These are phyloP conservation scores for Cornus suecica DNA, from an alignment of 148 eudicot genomes.

Conservation along the genomic window DNA sequence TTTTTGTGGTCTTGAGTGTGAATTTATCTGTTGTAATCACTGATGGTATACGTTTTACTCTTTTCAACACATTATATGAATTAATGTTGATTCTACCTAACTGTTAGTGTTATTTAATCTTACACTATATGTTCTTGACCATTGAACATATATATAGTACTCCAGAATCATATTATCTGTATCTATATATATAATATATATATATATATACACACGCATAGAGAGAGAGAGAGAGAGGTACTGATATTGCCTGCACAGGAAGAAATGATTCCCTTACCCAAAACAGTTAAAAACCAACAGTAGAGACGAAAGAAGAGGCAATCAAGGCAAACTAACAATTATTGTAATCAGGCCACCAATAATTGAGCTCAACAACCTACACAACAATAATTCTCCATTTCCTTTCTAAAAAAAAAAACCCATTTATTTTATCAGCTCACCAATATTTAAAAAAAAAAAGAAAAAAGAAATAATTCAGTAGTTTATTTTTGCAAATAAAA, in stretches of 20 bases:
- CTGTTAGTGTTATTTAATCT: too few species aligned
- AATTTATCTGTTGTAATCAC: too few species aligned
- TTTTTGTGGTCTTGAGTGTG: too few species aligned
- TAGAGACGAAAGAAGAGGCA: background rate
- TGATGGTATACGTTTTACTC: too few species aligned
- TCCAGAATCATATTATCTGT: too few species aligned
- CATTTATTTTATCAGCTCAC: background rate
- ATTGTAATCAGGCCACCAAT: conserved; percentile 8
- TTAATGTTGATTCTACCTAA: too few species aligned
- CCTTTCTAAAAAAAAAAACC: conserved; percentile 1
- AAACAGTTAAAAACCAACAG: conserved; percentile 2
- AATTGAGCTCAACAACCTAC: conserved; percentile 13
- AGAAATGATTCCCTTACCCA: background rate
- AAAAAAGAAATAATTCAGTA: background rate
- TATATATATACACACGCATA: too few species aligned
- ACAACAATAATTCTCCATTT: conserved; percentile 10
- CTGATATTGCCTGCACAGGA: background rate
- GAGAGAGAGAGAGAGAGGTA: background rate
- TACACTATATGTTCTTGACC: too few species aligned
- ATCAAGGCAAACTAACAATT: background rate
- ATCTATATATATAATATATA: too few species aligned
- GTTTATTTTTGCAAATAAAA: background rate
- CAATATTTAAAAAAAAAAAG: background rate
- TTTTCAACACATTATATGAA: too few species aligned
- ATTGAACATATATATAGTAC: too few species aligned